Conservation (phyloP, 2,329 filamentous ascomycete species). For the Aspergillus alliaceus region DNA sequence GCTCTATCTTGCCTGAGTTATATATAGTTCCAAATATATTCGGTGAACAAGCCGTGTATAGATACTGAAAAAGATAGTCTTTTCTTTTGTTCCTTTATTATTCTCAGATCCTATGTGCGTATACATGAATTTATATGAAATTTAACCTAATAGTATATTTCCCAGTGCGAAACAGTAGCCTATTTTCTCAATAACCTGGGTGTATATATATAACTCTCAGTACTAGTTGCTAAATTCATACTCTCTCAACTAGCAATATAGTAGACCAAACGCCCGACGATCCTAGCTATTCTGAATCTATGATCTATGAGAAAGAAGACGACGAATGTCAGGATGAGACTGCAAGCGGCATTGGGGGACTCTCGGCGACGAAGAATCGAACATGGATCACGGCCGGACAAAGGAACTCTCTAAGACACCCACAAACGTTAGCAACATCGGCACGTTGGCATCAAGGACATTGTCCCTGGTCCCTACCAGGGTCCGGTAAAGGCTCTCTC, state of each 20-base stretch:
- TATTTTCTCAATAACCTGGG: neutral
- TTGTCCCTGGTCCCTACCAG: constrained; percentile 39
- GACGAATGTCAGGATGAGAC: constrained; percentile 5
- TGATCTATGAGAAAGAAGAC: neutral
- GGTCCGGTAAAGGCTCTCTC: too few species aligned
- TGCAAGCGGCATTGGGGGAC: constrained; percentile 8
- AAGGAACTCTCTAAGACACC: constrained; percentile 22
- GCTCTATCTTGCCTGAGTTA: neutral
- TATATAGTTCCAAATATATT: neutral
- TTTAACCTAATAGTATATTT: neutral
- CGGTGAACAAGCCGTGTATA: neutral
- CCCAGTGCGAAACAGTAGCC: neutral
- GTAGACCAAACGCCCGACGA: neutral
- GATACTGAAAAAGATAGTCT: too few species aligned
- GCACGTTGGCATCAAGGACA: constrained; percentile 25
- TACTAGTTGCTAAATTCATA: neutral
- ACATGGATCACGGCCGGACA: constrained; percentile 5
- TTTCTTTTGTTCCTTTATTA: too few species aligned
- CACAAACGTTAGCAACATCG: constrained; percentile 28
- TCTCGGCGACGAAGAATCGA: constrained; percentile 21
- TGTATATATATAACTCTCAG: neutral
- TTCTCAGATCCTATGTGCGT: neutral
- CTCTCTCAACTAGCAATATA: neutral
- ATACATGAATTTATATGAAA: too few species aligned
- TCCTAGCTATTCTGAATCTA: neutral